Conservation (phyloP, 2,329 filamentous ascomycete genomes). For the Clonostachys byssicola region DNA sequence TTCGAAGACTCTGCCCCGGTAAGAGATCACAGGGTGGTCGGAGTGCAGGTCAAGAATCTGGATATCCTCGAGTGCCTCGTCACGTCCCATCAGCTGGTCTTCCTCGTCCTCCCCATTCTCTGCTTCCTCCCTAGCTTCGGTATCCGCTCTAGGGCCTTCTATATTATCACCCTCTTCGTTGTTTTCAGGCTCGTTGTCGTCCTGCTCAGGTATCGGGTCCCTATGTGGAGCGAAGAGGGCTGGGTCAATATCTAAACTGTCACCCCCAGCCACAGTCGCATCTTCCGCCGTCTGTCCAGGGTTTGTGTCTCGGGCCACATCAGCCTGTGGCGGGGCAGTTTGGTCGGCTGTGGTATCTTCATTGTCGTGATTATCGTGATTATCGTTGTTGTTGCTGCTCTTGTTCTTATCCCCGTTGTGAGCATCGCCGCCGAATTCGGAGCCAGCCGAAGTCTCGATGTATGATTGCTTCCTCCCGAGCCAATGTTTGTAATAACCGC, state of each 20-base stretch:
- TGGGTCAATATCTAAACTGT: too few relatives aligned
- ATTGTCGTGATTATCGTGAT: too few relatives aligned
- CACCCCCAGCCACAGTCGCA: too few relatives aligned
- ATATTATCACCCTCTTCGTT: not conserved
- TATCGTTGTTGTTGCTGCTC: too few relatives aligned
- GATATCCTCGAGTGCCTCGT: conserved; percentile 34
- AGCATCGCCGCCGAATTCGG: too few relatives aligned
- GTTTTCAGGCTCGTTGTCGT: not conserved
- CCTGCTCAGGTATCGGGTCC: too few relatives aligned
- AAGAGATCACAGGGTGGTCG: conserved; percentile 71
- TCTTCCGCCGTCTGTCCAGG: too few relatives aligned
- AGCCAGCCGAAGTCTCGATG: not conserved
- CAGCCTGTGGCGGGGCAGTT: too few relatives aligned
- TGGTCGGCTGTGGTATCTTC: too few relatives aligned
- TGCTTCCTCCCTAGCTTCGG: not conserved
- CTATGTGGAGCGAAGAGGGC: too few relatives aligned
- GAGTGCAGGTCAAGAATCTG: conserved; percentile 84
- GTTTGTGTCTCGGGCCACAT: too few relatives aligned
- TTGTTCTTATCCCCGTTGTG: too few relatives aligned
- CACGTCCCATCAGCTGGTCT: not conserved
- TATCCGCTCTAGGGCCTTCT: conserved; percentile 1
- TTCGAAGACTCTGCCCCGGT: conserved; percentile 72
- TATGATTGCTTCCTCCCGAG: not conserved
- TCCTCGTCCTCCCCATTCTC: conserved; percentile 3
- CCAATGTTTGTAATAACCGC: conserved; percentile 39